Conservation (phyloP, 768 basidiomycete species). For the Tulasnella sp. region DNA sequence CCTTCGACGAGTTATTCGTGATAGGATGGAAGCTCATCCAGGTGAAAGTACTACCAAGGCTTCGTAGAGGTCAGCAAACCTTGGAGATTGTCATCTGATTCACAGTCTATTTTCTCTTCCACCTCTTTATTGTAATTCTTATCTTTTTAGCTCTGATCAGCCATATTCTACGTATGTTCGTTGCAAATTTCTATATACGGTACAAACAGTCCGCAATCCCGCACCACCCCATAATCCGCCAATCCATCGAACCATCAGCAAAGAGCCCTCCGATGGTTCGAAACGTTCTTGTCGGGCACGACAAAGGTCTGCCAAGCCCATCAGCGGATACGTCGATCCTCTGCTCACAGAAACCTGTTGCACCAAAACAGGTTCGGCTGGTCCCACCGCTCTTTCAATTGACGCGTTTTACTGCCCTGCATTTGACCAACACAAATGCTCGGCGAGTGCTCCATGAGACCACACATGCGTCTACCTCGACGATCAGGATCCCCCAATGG, state of each 20-base stretch:
- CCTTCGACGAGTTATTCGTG: conserved; percentile 75
- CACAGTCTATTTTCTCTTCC: too few species aligned
- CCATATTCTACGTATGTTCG: too few species aligned
- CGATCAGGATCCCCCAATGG: conserved; percentile 46
- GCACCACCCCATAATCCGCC: not conserved
- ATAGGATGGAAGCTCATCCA: conserved; percentile 74
- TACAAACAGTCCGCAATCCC: not conserved
- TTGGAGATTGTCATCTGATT: conserved; percentile 58
- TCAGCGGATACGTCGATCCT: not conserved
- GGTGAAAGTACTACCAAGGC: conserved; percentile 74
- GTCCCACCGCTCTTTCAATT: not conserved
- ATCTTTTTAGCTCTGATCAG: too few species aligned
- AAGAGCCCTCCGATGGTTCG: too few species aligned
- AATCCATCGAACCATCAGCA: too few species aligned
- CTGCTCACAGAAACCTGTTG: not conserved
- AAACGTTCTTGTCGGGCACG: not conserved
- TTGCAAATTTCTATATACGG: too few species aligned
- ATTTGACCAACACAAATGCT: too few species aligned
- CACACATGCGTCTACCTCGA: conserved; percentile 40
- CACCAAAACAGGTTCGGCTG: not conserved
- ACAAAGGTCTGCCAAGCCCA: not conserved
- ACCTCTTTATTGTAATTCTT: too few species aligned
- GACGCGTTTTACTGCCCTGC: not conserved
- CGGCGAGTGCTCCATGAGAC: too few species aligned
- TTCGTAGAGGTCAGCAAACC: conserved; percentile 89